Base-by-base conservation (phyloP, 495 filamentous ascomycete genomes). In the Thermothielavioides terrestris region DNA sequence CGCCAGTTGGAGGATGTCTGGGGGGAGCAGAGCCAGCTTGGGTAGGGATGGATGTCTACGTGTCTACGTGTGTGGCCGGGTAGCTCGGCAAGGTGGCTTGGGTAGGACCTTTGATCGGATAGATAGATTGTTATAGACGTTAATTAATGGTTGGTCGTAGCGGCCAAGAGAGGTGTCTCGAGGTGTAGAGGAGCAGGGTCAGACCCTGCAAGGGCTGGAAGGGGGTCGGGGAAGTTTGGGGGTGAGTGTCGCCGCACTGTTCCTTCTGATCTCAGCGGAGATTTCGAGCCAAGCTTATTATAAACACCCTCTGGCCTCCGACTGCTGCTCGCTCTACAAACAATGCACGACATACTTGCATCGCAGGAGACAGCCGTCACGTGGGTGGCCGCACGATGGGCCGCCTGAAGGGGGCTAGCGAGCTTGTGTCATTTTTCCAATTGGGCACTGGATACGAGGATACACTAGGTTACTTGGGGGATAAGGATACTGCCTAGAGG, bases 321-420 rank as follows among this genome's bases (percentile, higher is more conserved):
- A n/a, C n/a, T n/a, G n/a, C n/a, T n/a, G n/a, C n/a, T 40, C 11
- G 14, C 11, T 44, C 12, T 37, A 54, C 45, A 52, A 69, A 62
- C 57, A 57, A 52, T 67, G 65, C 65, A 65, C 61, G 59, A 67
- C 65, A 65, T 68, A 62, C 42, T 46, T 65, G 59, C 63, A 50
- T 60, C 60, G 65, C 67, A 70, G 65, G 46, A 43, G 14, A 17
- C 14, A 11, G 14, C 3, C 23, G 49, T 68, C 67, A 68, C 65
- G 67, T 70, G 67, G 54, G 44, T 31, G 60, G 60, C 54, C 51
- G 62, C 60, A 63, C 50, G 51, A 59, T 32, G 53, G 57, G 60
- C 59, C 56, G 36, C 42, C 37, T 22, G 10, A 12, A 2, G 9
- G 5, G n/a, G 12, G 32, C 18, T 10, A 23, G 12, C 2, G n/a